Conservation (phyloP, 805 yeast genomes). For the Ogataea salicorniae region DNA sequence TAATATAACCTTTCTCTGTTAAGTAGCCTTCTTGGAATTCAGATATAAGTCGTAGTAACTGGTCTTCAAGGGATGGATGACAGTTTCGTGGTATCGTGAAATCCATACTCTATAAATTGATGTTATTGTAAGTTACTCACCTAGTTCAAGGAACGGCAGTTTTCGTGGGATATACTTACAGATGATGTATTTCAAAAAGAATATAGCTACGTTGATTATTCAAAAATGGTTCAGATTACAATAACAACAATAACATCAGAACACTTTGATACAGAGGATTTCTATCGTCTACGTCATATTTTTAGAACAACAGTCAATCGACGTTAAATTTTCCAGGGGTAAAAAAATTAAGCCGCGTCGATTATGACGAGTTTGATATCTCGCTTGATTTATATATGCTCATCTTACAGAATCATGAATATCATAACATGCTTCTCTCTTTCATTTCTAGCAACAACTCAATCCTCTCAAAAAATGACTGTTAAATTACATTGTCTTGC, state of each 20-base stretch:
- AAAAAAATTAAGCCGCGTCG: no score
- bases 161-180: no score
- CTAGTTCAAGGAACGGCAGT: no score
- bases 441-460: no score
- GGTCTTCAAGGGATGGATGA: constrained; percentile 31
- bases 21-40: constrained; percentile 66
- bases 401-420: no score
- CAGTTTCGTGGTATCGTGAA: constrained; percentile 42
- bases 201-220: background rate
- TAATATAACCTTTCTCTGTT: constrained; percentile 67
- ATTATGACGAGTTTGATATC: no score
- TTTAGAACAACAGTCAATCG: no score
- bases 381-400: no score
- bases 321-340: no score
- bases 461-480: constrained; percentile 10
- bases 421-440: no score
- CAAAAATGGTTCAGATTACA: background rate
- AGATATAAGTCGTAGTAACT: constrained; percentile 37
- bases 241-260: background rate
- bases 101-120: constrained; percentile 31
- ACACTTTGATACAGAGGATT: background rate
- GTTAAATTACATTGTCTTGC: constrained; percentile 66
- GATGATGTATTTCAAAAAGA: background rate
- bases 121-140: no score
- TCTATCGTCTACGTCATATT: background rate